Percentiles rank a stretch among this genome's conserved stretches.
These are phyloP conservation scores for Elsinoe necatrix DNA, from an alignment of 2,329 filamentous ascomycete species.

Conservation along the genomic window DNA sequence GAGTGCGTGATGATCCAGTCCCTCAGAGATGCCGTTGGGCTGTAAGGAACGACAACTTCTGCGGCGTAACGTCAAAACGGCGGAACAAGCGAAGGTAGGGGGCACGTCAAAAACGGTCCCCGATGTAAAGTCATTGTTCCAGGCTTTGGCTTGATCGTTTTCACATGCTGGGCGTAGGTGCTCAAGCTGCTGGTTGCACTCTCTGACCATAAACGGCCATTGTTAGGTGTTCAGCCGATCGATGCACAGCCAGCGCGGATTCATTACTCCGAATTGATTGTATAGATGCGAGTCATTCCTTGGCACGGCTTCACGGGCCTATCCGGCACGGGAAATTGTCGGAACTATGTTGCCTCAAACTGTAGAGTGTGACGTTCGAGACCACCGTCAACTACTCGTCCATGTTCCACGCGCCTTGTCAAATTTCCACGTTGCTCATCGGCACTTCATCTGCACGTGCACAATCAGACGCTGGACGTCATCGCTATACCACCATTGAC, in stretches of 20 bases:
- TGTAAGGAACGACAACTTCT: slow-evolving; percentile 6
- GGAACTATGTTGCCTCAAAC: background rate
- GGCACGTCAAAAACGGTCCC: background rate
- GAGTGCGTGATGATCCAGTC: background rate
- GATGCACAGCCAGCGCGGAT: no score
- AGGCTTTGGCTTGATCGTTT: background rate
- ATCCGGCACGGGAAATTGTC: background rate
- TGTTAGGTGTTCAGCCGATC: background rate
- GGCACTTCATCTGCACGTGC: background rate
- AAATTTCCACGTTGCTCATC: slow-evolving; percentile 9
- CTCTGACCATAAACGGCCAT: background rate
- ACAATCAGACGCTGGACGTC: slow-evolving; percentile 5
- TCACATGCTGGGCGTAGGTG: background rate
- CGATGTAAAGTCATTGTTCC: background rate
- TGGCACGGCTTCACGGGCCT: background rate
- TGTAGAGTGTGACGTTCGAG: slow-evolving; percentile 5
- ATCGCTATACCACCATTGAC: background rate
- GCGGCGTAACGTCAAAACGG: background rate
- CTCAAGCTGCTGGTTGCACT: background rate
- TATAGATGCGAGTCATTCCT: background rate
- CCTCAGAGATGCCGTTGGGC: background rate
- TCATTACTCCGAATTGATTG: no score
- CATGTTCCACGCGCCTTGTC: background rate
- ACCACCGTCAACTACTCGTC: slow-evolving; percentile 3
- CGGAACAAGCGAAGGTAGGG: background rate